Base-by-base conservation (phyloP, 2,329 filamentous ascomycete genomes). In the Cladobotryum mycophilum region DNA sequence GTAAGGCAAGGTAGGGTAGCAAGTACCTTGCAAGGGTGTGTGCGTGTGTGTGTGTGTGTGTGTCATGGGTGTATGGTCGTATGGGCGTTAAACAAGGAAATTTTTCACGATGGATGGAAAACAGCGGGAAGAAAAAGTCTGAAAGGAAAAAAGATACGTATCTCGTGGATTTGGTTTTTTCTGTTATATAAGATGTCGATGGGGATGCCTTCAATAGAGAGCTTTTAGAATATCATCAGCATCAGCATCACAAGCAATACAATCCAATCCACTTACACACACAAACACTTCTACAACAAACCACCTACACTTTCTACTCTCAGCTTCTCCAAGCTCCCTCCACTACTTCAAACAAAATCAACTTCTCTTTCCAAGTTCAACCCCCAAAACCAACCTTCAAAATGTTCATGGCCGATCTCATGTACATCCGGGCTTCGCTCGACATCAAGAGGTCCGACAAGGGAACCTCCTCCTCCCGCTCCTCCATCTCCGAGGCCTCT, bases 341-440 rank as follows among this genome's bases (percentile, higher is more conserved):
- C 8, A 5, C 25, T 6, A 30, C 25, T 5, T 5, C 25, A 30
- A 30, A 30, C 25, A 30, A 30, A n/a, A n/a, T n/a, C 25, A 20
- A 20, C n/a, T n/a, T 11, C 9, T 11, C 8, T 30, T 30, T 30
- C 4, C 4, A 30, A 30, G 4, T 30, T 30, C 25, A 30, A 30
- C 8, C 12, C n/a, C 1, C 7, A 34, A 36, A 13, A 17, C 7
- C 17, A 54, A 54, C 34, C 36, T 15, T 8, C 43, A 50, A 49
- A 43, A 66, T 66, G 64, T 66, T 65, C 49, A 53, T 57, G 14
- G 62, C 57, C 36, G 63, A 65, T 43, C 55, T 66, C 22, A 35
- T 56, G 15, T 58, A 57, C 53, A 57, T 66, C 51, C 58, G 48
- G 34, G 44, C 48, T 37, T 35, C 34, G 33, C 25, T 51, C 34